phyloP scores from a whole-genome alignment of 495 filamentous ascomycete genomes.

The Aspergillus panamensis region DNA sequence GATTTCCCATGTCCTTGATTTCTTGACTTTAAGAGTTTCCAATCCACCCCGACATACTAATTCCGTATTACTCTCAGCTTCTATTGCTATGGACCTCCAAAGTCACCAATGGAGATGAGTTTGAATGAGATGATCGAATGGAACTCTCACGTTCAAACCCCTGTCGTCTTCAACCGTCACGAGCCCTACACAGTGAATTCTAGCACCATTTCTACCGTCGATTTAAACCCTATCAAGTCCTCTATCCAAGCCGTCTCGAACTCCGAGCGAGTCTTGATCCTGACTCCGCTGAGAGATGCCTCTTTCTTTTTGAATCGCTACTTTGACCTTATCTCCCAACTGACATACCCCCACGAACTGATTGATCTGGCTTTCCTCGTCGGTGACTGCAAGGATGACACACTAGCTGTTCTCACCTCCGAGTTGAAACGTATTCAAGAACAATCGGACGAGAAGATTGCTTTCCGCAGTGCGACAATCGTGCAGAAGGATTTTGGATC shows the following conservation, averaged over 20 bases:
- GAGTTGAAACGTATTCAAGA: conserved; percentile 89
- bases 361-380: conserved; percentile 96
- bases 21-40: no score
- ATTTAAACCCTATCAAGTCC: conserved; percentile 84
- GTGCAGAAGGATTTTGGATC: conserved; percentile 87
- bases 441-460: conserved; percentile 63
- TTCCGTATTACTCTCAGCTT: conserved; percentile 56
- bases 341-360: conserved; percentile 91
- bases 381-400: conserved; percentile 86
- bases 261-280: conserved; percentile 86
- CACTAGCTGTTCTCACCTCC: conserved; percentile 68
- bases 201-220: conserved; percentile 67
- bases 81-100: conserved; percentile 93
- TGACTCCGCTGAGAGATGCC: conserved; percentile 92
- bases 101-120: conserved; percentile 90
- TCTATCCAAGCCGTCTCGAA: conserved; percentile 72
- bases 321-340: conserved; percentile 85
- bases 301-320: conserved; percentile 75
- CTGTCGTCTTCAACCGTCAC: conserved; percentile 94
- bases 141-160: conserved; percentile 83
- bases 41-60: background rate
- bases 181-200: conserved; percentile 79
- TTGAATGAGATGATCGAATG: conserved; percentile 85
- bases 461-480: conserved; percentile 79
- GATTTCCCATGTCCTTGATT: background rate